These are phyloP conservation scores for Fusarium odoratissimum DNA, from an alignment of 2,329 filamentous ascomycete species.

Conservation along the genomic window DNA sequence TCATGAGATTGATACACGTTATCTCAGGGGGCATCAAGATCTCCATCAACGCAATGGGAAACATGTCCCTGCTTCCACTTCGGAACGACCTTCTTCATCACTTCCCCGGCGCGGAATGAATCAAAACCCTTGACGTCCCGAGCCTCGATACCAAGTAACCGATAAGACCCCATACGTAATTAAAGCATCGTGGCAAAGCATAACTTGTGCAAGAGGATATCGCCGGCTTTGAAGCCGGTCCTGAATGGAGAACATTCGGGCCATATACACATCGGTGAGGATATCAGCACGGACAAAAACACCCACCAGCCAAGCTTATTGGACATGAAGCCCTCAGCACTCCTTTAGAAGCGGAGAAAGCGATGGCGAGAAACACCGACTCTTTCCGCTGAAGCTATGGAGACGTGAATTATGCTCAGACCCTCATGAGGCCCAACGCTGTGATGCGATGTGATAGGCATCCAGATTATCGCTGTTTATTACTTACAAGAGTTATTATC, in stretches of 20 bases:
- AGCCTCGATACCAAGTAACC: neutral
- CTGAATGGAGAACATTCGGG: slow-evolving; percentile 11
- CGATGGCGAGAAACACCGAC: slow-evolving; percentile 38
- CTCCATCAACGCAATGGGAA: neutral
- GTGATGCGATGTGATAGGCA: slow-evolving; percentile 16
- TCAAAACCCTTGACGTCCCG: neutral
- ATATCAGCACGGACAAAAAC: slow-evolving; percentile 1
- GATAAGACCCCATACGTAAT: slow-evolving; percentile 22
- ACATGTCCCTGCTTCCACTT: neutral
- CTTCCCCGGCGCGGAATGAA: neutral
- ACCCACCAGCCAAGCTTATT: slow-evolving; percentile 19
- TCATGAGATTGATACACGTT: neutral
- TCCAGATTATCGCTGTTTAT: neutral
- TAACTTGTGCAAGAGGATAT: slow-evolving; percentile 14
- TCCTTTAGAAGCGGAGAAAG: slow-evolving; percentile 37
- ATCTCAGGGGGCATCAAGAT: neutral
- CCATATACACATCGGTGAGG: slow-evolving; percentile 5
- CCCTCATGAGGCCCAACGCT: slow-evolving; percentile 9
- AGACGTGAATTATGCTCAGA: neutral
- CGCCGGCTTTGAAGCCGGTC: slow-evolving; percentile 22
- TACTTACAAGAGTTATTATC: slow-evolving; percentile 1
- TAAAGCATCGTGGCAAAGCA: neutral
- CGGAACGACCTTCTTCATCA: neutral
- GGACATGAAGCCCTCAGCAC: slow-evolving; percentile 18
- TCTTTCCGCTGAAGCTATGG: slow-evolving; percentile 24